Base-by-base conservation (phyloP, 169 alveolate species). In the Cryptosporidium sp. region DNA sequence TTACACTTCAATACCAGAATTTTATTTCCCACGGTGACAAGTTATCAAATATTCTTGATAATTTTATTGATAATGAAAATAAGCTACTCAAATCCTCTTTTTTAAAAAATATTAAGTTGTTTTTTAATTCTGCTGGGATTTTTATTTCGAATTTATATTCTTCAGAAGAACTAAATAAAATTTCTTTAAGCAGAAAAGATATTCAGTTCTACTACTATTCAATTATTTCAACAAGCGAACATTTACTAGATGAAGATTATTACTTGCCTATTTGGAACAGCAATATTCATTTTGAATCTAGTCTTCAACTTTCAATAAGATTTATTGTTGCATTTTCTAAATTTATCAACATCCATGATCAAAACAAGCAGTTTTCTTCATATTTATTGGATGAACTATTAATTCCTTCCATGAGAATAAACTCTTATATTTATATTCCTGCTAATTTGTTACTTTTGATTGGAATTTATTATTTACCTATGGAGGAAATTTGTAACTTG, bases 221-320 rank as follows among this genome's bases (percentile, higher is more conserved):
- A 7, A 42, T 80, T 61, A 42, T 80, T 42, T 80, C 89, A 33
- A 80, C 89, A 44, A 80, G 89, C 21, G 89, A 80, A n/a, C 42
- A 37, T 45, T 67, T 80, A 9, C 62, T 80, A 2, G 68, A 80
- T 45, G 75, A 58, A 44, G 89, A 45, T 33, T 31, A 44, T 26
- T 80, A 80, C 33, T 31, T 44, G 4, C 68, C 62, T 1, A 80
- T 80, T 60, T 80, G 89, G 89, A 80, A 65, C 37, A 31, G 69
- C 16, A 65, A 80, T 26, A 62, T 65, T 62, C 48, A 45, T 62
- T 45, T 80, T 26, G 75, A 80, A 51, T 60, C 89, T 26, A 45
- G 37, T 42, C 39, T 80, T 12, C 65, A 60, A 10, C 35, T 80
- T 44, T 62, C 89, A 62, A 80, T 80, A 21, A 42, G 75, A 21